Base-by-base conservation (phyloP, 78 protist species). In the Anaeramoeba flamelloides region DNA sequence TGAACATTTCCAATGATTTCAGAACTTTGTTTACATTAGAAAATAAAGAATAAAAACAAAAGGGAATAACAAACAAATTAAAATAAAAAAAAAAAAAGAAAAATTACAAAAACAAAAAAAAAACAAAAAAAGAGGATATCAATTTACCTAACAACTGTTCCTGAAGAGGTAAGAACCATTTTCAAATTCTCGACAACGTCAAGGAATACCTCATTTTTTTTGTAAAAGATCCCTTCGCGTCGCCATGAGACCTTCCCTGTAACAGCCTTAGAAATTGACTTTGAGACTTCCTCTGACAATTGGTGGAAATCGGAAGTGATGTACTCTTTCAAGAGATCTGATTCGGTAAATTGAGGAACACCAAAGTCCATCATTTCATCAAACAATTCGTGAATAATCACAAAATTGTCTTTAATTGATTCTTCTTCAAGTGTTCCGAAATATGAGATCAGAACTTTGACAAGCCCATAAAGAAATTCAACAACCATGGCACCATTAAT, bases 341-440 rank as follows among this genome's bases (percentile, higher is more conserved):
- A 0, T 39, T 94, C 98, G 0, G 98, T 91, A 38, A 81, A 82
- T 88, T 95, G 98, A 77, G 3, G 1, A 96, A 77, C 89, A 91
- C 99, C 99, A 78, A 91, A 94, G 79, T 96, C 99, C 94, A 94
- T 91, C 94, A 95, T 94, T 84, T 96, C 99, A 75, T 96, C 99
- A 74, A 96, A 84, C 12, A 96, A 91, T 82, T 96, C 99, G 88
- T 95, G 94, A 26, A 92, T 92, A 65, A 96, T 79, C 0, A 95
- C 98, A 78, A 96, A 96, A 89, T 96, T 96, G 86, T 96, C 99
- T 31, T 95, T 84, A 74, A 96, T 92, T 69, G 89, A 80, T 80
- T 96, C 99, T 79, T 95, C 98, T 53, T 89, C 91, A 26, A 96
- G 83, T 84, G 86, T 92, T 30, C 82, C 75, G 69, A 93, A 94